Conservation (phyloP, 345 rosid genomes). For the Populus nigra region DNA sequence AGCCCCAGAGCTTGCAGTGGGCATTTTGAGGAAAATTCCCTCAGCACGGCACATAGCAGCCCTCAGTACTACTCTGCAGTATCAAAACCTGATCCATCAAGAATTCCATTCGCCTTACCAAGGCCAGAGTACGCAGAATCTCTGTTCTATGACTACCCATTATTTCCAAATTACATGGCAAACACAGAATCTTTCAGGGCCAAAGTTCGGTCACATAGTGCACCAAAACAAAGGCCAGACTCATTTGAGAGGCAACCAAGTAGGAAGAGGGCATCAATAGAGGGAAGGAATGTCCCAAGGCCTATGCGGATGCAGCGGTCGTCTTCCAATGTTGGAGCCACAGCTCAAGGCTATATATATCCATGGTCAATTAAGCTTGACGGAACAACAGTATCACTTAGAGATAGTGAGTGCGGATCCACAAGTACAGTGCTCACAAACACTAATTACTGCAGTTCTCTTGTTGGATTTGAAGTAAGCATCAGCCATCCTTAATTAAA, state of each 20-base stretch:
- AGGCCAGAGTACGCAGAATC: slow-evolving; percentile 45
- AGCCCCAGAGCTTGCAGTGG: slow-evolving; percentile 71
- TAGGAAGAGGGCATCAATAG: slow-evolving; percentile 59
- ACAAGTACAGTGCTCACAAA: slow-evolving; percentile 70
- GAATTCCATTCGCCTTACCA: slow-evolving; percentile 33
- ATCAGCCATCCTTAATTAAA: background rate
- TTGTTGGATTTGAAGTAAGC: slow-evolving; percentile 37
- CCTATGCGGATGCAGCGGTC: slow-evolving; percentile 84
- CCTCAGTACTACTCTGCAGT: slow-evolving; percentile 59
- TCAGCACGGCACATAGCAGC: slow-evolving; percentile 60
- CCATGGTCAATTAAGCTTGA: slow-evolving; percentile 87
- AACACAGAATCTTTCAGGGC: slow-evolving; percentile 26
- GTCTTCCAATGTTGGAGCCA: slow-evolving; percentile 67
- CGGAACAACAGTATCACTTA: slow-evolving; percentile 61
- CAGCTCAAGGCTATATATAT: slow-evolving; percentile 52
- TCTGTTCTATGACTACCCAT: slow-evolving; percentile 37
- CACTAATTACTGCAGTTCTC: slow-evolving; percentile 62
- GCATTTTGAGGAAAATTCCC: slow-evolving; percentile 71
- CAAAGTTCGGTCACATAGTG: slow-evolving; percentile 24
- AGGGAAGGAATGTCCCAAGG: slow-evolving; percentile 71
- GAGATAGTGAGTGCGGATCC: slow-evolving; percentile 85
- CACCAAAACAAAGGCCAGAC: slow-evolving; percentile 51
- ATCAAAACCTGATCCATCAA: slow-evolving; percentile 60
- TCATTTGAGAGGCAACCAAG: slow-evolving; percentile 67
- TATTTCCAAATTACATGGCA: slow-evolving; percentile 65